Percentiles rank a stretch among this genome's conserved stretches.
These are phyloP conservation scores for Quambalaria eucalypti DNA, from an alignment of 1,284 basidiomycete genomes.

Conservation along the genomic window DNA sequence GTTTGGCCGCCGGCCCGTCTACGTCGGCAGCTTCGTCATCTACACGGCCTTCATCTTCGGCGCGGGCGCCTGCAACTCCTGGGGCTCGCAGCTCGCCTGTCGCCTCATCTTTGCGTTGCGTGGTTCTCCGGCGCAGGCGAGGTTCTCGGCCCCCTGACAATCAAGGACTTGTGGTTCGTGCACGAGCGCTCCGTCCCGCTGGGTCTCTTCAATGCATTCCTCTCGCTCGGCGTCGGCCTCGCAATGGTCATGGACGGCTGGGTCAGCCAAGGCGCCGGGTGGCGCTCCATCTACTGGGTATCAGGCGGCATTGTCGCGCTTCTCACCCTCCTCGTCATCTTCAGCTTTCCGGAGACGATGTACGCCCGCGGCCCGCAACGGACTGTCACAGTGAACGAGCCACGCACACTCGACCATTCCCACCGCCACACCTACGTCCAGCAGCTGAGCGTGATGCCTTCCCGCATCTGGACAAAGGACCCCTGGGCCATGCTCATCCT, in stretches of 20 bases:
- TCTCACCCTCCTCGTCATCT: conserved; percentile 8
- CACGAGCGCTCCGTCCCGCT: conserved; percentile 11
- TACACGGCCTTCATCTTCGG: conserved; percentile 6
- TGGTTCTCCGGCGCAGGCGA: conserved; percentile 9
- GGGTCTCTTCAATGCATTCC: conserved; percentile 8
- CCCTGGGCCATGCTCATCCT: conserved; percentile 2
- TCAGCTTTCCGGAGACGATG: conserved; percentile 13
- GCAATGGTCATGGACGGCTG: conserved; percentile 9
- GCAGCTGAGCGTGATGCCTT: conserved; percentile 3
- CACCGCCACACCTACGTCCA: background rate
- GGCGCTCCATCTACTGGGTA: conserved; percentile 12
- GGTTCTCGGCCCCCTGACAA: conserved; percentile 12
- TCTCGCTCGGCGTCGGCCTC: conserved; percentile 10
- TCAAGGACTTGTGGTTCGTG: conserved; percentile 14
- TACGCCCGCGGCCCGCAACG: conserved; percentile 5
- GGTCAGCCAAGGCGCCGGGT: conserved; percentile 2
- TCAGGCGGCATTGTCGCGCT: conserved; percentile 4
- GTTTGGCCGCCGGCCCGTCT: conserved; percentile 12
- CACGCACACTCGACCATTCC: conserved; percentile 6
- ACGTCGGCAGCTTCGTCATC: conserved; percentile 6
- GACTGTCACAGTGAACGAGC: background rate
- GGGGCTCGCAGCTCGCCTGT: conserved; percentile 3
- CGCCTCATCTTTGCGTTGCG: conserved; percentile 5
- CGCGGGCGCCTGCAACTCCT: conserved; percentile 9
- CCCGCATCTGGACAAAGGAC: conserved; percentile 6